phyloP scores from a whole-genome alignment of 139 green algal genomes.

The Astrephomene gubernaculifera region DNA sequence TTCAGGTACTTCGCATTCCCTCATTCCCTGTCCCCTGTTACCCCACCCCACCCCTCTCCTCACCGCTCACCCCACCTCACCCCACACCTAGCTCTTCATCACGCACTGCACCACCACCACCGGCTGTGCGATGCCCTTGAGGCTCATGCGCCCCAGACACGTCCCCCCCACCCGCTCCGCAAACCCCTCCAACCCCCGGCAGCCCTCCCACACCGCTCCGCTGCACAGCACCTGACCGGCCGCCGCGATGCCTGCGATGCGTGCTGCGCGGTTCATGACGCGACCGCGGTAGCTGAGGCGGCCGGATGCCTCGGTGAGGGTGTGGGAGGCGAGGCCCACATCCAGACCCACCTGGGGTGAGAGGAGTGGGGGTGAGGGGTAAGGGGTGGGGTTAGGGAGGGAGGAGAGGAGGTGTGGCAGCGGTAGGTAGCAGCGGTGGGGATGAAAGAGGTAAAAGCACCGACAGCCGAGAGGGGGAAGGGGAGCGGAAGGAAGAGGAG shows the following conservation, averaged over 20 bases:
- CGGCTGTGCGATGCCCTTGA: constrained; percentile 30
- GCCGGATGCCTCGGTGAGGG: not conserved
- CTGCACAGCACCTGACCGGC: constrained; percentile 49
- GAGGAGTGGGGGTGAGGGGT: not conserved
- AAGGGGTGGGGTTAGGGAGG: not conserved
- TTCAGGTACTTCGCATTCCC: too few species aligned
- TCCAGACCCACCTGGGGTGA: not conserved
- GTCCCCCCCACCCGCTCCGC: not conserved
- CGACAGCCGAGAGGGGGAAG: not conserved
- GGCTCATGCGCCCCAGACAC: not conserved
- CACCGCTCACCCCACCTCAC: too few species aligned
- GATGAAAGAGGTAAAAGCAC: not conserved
- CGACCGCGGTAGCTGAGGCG: not conserved
- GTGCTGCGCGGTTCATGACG: constrained; percentile 55
- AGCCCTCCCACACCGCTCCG: constrained; percentile 28
- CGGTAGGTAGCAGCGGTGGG: not conserved
- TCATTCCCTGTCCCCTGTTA: too few species aligned
- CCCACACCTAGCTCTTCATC: too few species aligned
- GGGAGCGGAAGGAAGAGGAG: not conserved
- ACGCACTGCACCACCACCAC: constrained; percentile 26
- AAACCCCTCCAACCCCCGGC: too few species aligned
- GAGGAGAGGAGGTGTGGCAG: not conserved
- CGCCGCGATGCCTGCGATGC: constrained; percentile 34
- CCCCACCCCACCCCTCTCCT: too few species aligned
- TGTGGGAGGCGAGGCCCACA: not conserved